phyloP scores from a whole-genome alignment of 306 rosid species.

The Delonix regia region DNA sequence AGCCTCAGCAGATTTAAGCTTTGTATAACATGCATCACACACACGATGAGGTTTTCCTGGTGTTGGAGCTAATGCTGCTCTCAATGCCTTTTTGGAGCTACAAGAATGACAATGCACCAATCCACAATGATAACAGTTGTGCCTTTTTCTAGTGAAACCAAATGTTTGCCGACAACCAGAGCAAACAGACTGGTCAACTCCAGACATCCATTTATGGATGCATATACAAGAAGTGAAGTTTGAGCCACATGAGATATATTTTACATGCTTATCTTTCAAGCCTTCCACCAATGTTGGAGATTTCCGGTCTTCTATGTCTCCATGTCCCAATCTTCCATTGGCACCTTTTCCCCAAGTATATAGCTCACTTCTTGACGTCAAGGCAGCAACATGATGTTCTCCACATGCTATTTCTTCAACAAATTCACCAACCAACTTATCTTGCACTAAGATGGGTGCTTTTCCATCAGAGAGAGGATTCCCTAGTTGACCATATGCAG shows the following conservation, averaged over 20 bases:
- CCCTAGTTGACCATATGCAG: slow-evolving; percentile 82
- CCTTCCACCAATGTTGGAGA: slow-evolving; percentile 86
- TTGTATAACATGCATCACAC: slow-evolving; percentile 80
- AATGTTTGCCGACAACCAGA: slow-evolving; percentile 91
- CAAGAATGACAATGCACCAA: slow-evolving; percentile 92
- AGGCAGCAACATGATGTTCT: slow-evolving; percentile 71
- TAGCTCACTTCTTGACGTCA: slow-evolving; percentile 93
- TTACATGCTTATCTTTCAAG: slow-evolving; percentile 81
- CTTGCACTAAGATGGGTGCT: slow-evolving; percentile 77
- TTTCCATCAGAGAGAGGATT: slow-evolving; percentile 82
- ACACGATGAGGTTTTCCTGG: slow-evolving; percentile 98
- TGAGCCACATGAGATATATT: slow-evolving; percentile 81
- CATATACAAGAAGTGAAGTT: slow-evolving; percentile 83
- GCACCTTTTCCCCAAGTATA: slow-evolving; percentile 97
- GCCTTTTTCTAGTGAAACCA: slow-evolving; percentile 95
- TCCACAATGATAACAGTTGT: slow-evolving; percentile 93
- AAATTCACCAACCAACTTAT: slow-evolving; percentile 79
- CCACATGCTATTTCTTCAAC: slow-evolving; percentile 96
- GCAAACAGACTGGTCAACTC: slow-evolving; percentile 93
- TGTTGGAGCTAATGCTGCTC: slow-evolving; percentile 92
- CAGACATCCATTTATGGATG: slow-evolving; percentile 93
- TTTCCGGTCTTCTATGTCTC: slow-evolving; percentile 70
- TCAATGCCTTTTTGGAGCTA: slow-evolving; percentile 84
- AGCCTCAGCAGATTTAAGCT: slow-evolving; percentile 71
- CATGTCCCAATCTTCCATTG: slow-evolving; percentile 95